phyloP scores from a whole-genome alignment of 169 alveolate species.

The Cryptosporidium felis region DNA sequence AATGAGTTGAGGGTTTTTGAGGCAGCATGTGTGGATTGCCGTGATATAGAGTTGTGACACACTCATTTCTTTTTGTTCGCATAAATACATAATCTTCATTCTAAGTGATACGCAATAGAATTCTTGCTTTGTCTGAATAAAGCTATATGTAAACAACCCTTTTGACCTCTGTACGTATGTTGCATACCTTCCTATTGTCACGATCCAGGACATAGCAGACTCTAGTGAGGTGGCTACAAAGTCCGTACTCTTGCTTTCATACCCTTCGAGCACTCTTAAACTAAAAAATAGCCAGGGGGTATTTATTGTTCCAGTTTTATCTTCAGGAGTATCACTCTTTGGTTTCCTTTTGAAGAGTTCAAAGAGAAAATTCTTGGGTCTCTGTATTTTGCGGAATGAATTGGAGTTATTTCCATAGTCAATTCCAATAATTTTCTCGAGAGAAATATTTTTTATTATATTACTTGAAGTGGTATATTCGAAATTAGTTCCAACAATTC shows the following conservation, averaged over 20 bases:
- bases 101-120: slow-evolving; percentile 44
- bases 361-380: slow-evolving; percentile 19
- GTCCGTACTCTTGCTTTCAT: neutral
- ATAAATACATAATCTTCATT: slow-evolving; percentile 49
- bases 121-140: slow-evolving; percentile 43
- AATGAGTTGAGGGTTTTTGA: slow-evolving; percentile 60
- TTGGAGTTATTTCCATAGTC: slow-evolving; percentile 60
- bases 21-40: slow-evolving; percentile 60
- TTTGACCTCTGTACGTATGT: slow-evolving; percentile 48
- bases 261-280: slow-evolving; percentile 20
- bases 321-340: neutral
- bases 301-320: neutral
- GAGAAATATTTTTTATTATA: neutral
- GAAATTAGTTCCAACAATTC: slow-evolving; percentile 15
- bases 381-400: slow-evolving; percentile 45
- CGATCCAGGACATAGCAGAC: slow-evolving; percentile 69
- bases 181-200: slow-evolving; percentile 53
- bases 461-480: slow-evolving; percentile 64
- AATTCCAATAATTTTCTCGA: slow-evolving; percentile 48
- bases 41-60: slow-evolving; percentile 41
- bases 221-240: slow-evolving; percentile 46
- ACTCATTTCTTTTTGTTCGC: slow-evolving; percentile 6
- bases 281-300: slow-evolving; percentile 63
- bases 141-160: slow-evolving; percentile 24
- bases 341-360: neutral